Base-by-base conservation (phyloP, 2,329 filamentous ascomycete species). In the Colletotrichum sojae region DNA sequence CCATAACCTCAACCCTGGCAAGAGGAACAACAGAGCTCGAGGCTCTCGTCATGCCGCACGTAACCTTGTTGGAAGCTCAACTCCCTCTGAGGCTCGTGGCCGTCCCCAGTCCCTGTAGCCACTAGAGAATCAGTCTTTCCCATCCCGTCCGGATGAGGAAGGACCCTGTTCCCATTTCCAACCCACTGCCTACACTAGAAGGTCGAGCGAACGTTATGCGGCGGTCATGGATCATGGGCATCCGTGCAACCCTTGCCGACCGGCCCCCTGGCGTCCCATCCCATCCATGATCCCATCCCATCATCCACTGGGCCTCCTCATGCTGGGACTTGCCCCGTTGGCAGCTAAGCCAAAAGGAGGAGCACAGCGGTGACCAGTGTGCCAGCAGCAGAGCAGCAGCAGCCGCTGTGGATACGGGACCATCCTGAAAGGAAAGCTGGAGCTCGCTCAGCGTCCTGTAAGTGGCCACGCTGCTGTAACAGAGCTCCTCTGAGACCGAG, bases 141-240 rank as follows among this genome's bases (percentile, higher is more conserved):
- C 61, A 69, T 69, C 48, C 25, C 22, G 43, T 22, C 66, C 55
- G 62, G 55, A 66, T 66, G 49, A 52, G 61, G 62, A 69, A 69
- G 66, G 66, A 69, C 66, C 66, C 66, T 69, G 55, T 69, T 69
- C 49, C 43, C 62, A 66, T 69, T 27, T 54, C 20, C 53, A 36
- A 16, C n/a, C 54, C 25, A 53, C 20, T 39, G 8, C 18, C 1
- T 15, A 48, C 48, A 59, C 36, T 67, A 57, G 48, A 68, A 65
- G 36, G 54, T 22, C 54, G 8, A 53, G 55, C 43, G 62, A 69
- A 66, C 66, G 54, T 66, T 66, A 31, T 66, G 66, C 55, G 66
- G 66, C 55, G 66, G 55, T 60, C 54, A 69, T 69, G 66, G 61
- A 53, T 60, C 43, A 54, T 55, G 43, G 49, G 62, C 61, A 69